Evolutionary conservation across 306 rosid genomes (phyloP), one percentile per base, ranked within the genome.

Genomic region (Quercus alba): DNA sequence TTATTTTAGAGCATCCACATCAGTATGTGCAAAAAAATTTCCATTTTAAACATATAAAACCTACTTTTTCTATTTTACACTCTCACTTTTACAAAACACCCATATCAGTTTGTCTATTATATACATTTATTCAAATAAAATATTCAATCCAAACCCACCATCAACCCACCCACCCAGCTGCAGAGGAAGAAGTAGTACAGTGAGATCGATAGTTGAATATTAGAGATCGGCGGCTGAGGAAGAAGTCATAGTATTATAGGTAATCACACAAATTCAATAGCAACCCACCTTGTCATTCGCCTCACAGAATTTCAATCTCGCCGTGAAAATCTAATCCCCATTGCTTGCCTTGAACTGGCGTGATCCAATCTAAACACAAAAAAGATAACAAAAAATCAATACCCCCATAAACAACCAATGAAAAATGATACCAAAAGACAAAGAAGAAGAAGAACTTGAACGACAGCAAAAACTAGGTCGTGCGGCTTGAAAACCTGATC

Each of bases 311-410:
- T 95, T 95, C 89, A 91, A 81, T 67, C 93, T 90, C 63, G 90
- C 99, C 0, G 94, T 87, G 88, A 91, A 93, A 88, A 93, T 84
- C 87, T 87, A 79, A 81, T 95, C 97, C 80, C 97, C 78, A 20
- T 93, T 95, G 88, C 99, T 90, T 56, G 89, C 94, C 89, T 95
- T 93, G 84, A 93, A 93, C 85, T 95, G 98, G 79, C 93, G 98
- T 12, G 97, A 95, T 56, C 99, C 99, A 83, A 95, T 80, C 98
- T 93, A 80, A 68, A 38, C 72, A 64, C 70, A 64, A 49, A 2
- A 26, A 61, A 26, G 7, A 49, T n/a, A 30, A 21, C 33, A 6
- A 20, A 58, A 80, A 64, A n/a, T 31, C 58, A 84, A 26, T 63
- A 67, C 67, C 72, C 28, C 68, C 4, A 17, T 26, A 7, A 25